phyloP scores from a whole-genome alignment of 1,284 basidiomycete species.

The Fomes fomentarius region DNA sequence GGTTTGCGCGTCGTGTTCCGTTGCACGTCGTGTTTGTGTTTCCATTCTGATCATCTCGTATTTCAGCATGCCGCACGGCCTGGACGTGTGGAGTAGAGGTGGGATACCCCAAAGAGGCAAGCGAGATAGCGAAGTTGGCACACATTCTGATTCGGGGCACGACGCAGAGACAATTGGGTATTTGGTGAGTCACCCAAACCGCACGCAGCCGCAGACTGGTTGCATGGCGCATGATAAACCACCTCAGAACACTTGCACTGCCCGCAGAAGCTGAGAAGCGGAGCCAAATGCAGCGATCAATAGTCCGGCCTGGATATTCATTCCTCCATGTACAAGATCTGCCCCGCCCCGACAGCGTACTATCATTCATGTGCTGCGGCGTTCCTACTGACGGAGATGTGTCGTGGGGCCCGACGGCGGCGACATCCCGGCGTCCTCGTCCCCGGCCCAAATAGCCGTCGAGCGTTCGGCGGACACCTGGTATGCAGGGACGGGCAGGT shows the following conservation, averaged over 20 bases:
- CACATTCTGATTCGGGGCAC: slow-evolving; percentile 3
- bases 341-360: slow-evolving; percentile 7
- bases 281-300: slow-evolving; percentile 11
- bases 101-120: slow-evolving; percentile 13
- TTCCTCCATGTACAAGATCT: background rate
- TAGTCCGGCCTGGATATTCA: slow-evolving; percentile 5
- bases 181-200: slow-evolving; percentile 13
- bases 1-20: slow-evolving; percentile 1
- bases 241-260: slow-evolving; percentile 18
- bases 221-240: slow-evolving; percentile 19
- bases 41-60: slow-evolving; percentile 23
- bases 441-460: slow-evolving; percentile 41
- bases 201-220: slow-evolving; percentile 8
- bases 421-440: slow-evolving; percentile 14
- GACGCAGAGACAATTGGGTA: background rate
- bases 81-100: slow-evolving; percentile 5
- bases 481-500: slow-evolving; percentile 32
- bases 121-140: slow-evolving; percentile 11
- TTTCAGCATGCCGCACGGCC: slow-evolving; percentile 9
- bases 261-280: slow-evolving; percentile 11
- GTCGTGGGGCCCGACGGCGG: slow-evolving; percentile 13
- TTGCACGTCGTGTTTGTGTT: background rate
- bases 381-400: slow-evolving; percentile 17
- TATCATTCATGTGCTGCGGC: slow-evolving; percentile 23
- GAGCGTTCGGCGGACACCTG: slow-evolving; percentile 52